Evolutionary conservation across 2,329 filamentous ascomycete genomes (phyloP).

Genomic region (Cytospora leucostoma): DNA sequence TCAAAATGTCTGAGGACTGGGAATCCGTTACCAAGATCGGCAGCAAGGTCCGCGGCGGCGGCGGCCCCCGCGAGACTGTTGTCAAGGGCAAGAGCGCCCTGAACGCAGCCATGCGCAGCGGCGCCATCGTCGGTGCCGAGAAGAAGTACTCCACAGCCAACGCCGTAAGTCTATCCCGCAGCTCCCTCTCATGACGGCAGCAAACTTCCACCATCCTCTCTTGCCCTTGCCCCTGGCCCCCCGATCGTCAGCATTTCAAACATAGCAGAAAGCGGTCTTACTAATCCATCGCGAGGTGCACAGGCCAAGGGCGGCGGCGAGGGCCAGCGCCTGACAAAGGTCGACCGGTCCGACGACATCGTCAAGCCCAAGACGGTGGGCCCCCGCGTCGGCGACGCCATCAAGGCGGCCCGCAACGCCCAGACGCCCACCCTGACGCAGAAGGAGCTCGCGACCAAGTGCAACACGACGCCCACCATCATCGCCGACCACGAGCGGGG

Average conservation of each 20-base stretch:
- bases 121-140: conserved; percentile 77
- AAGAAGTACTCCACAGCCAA: conserved; percentile 87
- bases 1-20: conserved; percentile 75
- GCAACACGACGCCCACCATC: conserved; percentile 80
- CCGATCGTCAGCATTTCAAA: not conserved
- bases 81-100: conserved; percentile 79
- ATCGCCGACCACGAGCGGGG: conserved; percentile 87
- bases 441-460: conserved; percentile 81
- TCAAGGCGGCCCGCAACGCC: conserved; percentile 75
- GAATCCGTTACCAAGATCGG: conserved; percentile 91
- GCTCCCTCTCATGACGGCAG: not conserved
- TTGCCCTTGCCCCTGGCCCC: not conserved
- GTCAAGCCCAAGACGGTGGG: conserved; percentile 95
- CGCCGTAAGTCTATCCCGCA: conserved; percentile 58
- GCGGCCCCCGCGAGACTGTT: conserved; percentile 76
- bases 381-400: conserved; percentile 76
- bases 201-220: not conserved
- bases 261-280: too few relatives aligned
- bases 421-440: conserved; percentile 96
- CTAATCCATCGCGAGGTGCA: too few relatives aligned
- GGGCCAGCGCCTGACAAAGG: conserved; percentile 95
- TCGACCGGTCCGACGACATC: conserved; percentile 96
- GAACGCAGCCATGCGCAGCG: conserved; percentile 85
- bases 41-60: conserved; percentile 73
- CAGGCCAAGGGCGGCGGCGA: conserved; percentile 55